Base-by-base conservation (phyloP, 208 protist genomes). In the Acanthamoeba castellanii region DNA sequence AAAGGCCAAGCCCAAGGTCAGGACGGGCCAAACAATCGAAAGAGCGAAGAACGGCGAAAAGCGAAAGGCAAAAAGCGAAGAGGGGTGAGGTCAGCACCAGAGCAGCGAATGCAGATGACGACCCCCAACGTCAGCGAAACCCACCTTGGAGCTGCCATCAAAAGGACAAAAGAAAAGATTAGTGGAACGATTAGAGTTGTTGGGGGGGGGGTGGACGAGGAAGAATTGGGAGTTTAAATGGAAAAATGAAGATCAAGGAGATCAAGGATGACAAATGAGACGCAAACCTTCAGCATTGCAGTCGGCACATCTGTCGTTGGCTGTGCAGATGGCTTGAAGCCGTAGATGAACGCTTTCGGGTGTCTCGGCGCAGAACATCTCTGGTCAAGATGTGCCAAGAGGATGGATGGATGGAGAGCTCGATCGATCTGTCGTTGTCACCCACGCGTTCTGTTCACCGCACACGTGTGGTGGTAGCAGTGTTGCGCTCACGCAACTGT, bases 21-120 rank as follows among this genome's bases (percentile, higher is more conserved):
- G 37, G 37, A 42, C 13, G 13, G 1, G 66, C 66, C 66, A 74
- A 42, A 18, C 13, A 74, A 13, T 11, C 11, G 20, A 59, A 68
- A 68, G 61, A 18, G 22, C 16, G 25, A 68, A 68, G 25, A n/a
- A 68, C 61, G 16, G 25, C 6, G 22, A n/a, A 68, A n/a, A 68
- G 25, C 8, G 61, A 68, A 68, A 68, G 25, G 61, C 8, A 7
- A 68, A n/a, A 68, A 68, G 25, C 20, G 61, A 68, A 20, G 61
- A 20, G 32, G 34, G 70, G 7, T 3, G 16, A 25, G 70, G 37
- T 20, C 8, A 25, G 70, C 27, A 78, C 70, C 70, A 45, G 85
- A 94, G 45, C 97, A 98, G 7, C 84, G 82, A 14, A 98, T 98
- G 76, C 97, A 98, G n/a, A 98, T 89, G 45, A 97, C 72, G 37